Percentiles rank a stretch among this genome's conserved stretches.
phyloP scores from a whole-genome alignment of 192 early-diverging fungal species.

The Coemansia sp. region DNA sequence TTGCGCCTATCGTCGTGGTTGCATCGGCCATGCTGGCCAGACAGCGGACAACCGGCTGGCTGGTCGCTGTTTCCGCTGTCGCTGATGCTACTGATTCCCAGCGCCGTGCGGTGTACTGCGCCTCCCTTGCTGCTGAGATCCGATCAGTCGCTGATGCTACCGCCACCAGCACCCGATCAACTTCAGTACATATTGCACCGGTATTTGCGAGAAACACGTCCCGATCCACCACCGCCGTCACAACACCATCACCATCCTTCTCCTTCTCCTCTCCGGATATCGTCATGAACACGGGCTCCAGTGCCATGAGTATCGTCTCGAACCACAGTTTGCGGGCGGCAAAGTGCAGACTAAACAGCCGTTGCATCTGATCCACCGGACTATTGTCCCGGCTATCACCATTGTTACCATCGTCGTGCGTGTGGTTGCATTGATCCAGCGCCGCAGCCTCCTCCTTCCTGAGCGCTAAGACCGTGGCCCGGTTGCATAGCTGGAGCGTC shows the following conservation, averaged over 20 bases:
- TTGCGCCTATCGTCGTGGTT: constrained; percentile 26
- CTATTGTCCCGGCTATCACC: not conserved
- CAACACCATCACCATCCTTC: no score
- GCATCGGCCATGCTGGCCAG: constrained; percentile 23
- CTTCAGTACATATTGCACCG: not conserved
- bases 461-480: not conserved
- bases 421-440: not conserved
- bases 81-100: constrained; percentile 17
- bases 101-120: constrained; percentile 22
- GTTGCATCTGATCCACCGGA: constrained; percentile 19
- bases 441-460: not conserved
- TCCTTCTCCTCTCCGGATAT: no score
- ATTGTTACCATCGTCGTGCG: no score
- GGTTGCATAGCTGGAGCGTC: not conserved
- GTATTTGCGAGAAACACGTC: not conserved
- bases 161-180: not conserved
- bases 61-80: not conserved
- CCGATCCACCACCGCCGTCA: not conserved
- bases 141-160: not conserved
- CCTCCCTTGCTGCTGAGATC: constrained; percentile 15
- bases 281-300: not conserved
- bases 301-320: not conserved
- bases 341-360: constrained; percentile 25
- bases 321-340: constrained; percentile 36
- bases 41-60: constrained; percentile 17